Evolutionary conservation across 2,329 filamentous ascomycete species (phyloP).

Genomic region (Fusarium sp.): DNA sequence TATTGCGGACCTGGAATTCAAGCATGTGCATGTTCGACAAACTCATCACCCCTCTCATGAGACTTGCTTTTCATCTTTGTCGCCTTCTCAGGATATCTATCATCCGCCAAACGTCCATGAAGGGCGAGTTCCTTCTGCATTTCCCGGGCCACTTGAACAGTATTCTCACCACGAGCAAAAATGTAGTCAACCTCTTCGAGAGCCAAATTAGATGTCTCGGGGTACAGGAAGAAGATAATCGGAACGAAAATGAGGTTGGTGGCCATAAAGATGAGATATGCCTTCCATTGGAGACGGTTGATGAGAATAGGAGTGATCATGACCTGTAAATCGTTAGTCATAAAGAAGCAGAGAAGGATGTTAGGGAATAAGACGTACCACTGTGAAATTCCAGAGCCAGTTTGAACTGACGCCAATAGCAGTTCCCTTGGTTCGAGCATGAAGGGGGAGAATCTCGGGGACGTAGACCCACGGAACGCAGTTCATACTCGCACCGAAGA

Average conservation of each 20-base stretch:
- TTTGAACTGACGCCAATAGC: slow-evolving; percentile 37
- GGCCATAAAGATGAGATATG: slow-evolving; percentile 17
- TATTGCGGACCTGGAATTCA: background rate
- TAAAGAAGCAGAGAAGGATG: background rate
- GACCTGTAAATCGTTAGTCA: slow-evolving; percentile 43
- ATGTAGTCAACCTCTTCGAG: slow-evolving; percentile 22
- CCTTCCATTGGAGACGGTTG: slow-evolving; percentile 20
- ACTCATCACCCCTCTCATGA: background rate
- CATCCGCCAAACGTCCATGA: background rate
- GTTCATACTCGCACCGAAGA: slow-evolving; percentile 39
- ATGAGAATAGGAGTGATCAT: slow-evolving; percentile 60
- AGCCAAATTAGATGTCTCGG: slow-evolving; percentile 9
- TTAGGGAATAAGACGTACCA: background rate
- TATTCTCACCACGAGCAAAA: slow-evolving; percentile 14
- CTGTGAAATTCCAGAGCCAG: slow-evolving; percentile 24
- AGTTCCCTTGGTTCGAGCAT: slow-evolving; percentile 34
- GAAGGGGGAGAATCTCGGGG: slow-evolving; percentile 35
- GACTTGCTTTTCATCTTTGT: background rate
- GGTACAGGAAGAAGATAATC: background rate
- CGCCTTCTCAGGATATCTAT: background rate
- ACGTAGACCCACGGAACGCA: slow-evolving; percentile 44
- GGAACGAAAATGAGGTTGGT: slow-evolving; percentile 13
- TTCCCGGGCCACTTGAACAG: background rate
- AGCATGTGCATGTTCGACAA: background rate
- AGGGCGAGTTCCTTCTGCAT: slow-evolving; percentile 23